Evolutionary conservation across 495 filamentous ascomycete genomes (phyloP), one percentile per base, ranked within the genome.

Genomic region (Hyaloscypha variabilis): DNA sequence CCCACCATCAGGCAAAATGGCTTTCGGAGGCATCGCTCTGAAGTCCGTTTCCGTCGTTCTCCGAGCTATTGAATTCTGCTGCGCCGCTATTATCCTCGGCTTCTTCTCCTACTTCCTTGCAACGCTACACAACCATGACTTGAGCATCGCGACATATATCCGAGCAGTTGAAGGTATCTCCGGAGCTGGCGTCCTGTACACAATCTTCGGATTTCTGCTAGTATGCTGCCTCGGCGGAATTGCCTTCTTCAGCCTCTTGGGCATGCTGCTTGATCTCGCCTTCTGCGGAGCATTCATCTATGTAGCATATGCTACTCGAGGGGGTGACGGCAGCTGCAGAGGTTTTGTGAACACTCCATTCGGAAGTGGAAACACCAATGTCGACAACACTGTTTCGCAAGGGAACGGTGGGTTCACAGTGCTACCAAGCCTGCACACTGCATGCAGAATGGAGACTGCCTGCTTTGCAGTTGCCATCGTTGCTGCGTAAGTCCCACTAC

Each of bases 81-180:
- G 84, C 71, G 79, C 86, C 28, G 88, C 81, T 62, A 79, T 95
- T 62, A 85, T 94, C 62, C 83, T 96, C 56, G 91, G 87, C 72
- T 86, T 96, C 66, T 94, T 89, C 83, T 91, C 89, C 28, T 96
- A 90, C 77, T 89, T 87, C 79, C 80, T 91, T 28, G 81, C 85
- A 1, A 76, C 81, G 25, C 86, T 92, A 13, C 61, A 81, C 56
- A 80, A 85, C 67, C 83, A 90, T 75, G 66, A 85, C 68, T 72
- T 85, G 24, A 50, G 68, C 39, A 91, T 93, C 69, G 78, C 82
- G 3, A 84, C 73, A 68, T 90, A 85, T 81, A 77, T 88, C 59
- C 87, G 85, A 58, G 93, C 93, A 46, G 91, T 96, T 29, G 89
- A 91, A 65, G 93, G 93, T 74, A 88, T 97, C 39, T 82, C 91